Base-by-base conservation (phyloP, 768 basidiomycete species). In the Termitomyces sp. region DNA sequence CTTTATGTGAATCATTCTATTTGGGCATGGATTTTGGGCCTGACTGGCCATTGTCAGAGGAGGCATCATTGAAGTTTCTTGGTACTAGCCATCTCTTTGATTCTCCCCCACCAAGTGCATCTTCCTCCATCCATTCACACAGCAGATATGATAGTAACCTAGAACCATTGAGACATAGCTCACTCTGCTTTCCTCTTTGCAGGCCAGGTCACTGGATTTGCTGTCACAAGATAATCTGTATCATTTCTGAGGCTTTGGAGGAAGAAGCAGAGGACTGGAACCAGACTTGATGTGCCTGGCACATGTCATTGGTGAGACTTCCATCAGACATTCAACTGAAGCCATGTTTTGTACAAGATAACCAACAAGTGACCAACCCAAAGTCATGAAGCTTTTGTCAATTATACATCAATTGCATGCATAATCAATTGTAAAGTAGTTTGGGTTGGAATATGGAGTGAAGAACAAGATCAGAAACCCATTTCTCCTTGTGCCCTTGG, bases 191-290 rank as follows among this genome's bases (percentile, higher is more conserved):
- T 50, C 23, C 10, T 50, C 10, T 40, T 27, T n/a, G n/a, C 54
- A 57, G 32, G 32, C 43, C 9, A 54, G 27, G 42, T 64, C 63
- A 3, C 58, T 58, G 23, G 66, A 68, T 28, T 54, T 61, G 5
- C 16, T 23, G n/a, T 56, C 81, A 79, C 55, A 80, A 83, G 61
- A 76, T 71, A 50, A 76, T 75, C 62, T 74, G 72, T 60, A 76
- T 74, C 23, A 74, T 73, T 30, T 68, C 68, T 17, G 83, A 85
- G 64, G 72, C 66, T 23, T 67, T 67, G 27, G 78, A 80, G 44
- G 89, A 92, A 67, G 78, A 86, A 68, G 91, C 92, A 17, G 91
- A 93, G 67, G 86, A 88, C 51, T 94, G 92, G 92, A 77, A 90
- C 70, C 85, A 85, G 68, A 94, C 92, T 1, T 84, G 86, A 47